Conservation (phyloP, 2,329 filamentous ascomycete species). For the Hansfordia pulvinata region DNA sequence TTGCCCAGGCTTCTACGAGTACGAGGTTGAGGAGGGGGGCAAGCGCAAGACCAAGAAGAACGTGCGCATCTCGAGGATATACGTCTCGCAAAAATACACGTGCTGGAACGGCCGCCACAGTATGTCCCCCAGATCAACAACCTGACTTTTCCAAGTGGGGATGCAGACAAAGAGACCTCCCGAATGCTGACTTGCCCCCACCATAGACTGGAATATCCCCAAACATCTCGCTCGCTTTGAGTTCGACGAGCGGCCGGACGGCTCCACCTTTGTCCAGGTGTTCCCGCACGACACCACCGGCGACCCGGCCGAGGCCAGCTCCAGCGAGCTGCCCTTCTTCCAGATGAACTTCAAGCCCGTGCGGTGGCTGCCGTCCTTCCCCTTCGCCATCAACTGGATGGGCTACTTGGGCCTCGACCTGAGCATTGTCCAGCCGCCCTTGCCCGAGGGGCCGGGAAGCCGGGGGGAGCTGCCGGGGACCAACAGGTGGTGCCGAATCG, state of each 20-base stretch:
- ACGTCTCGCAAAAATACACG: slow-evolving; percentile 36
- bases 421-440: slow-evolving; percentile 31
- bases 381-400: slow-evolving; percentile 23
- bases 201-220: slow-evolving; percentile 38
- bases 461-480: slow-evolving; percentile 30
- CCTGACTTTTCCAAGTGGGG: not conserved
- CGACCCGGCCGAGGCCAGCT: slow-evolving; percentile 16
- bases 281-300: slow-evolving; percentile 25
- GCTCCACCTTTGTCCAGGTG: slow-evolving; percentile 25
- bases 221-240: slow-evolving; percentile 39
- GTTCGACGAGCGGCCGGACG: slow-evolving; percentile 23
- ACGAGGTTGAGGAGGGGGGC: slow-evolving; percentile 20
- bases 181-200: not conserved
- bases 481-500: slow-evolving; percentile 27
- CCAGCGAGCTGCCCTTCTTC: slow-evolving; percentile 26
- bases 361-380: slow-evolving; percentile 27
- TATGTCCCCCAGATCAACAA: slow-evolving; percentile 13
- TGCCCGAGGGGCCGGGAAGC: slow-evolving; percentile 24
- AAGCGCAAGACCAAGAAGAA: slow-evolving; percentile 20
- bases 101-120: slow-evolving; percentile 38
- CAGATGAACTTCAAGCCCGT: slow-evolving; percentile 28
- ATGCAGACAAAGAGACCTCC: slow-evolving; percentile 1
- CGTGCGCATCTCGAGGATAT: slow-evolving; percentile 34
- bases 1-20: slow-evolving; percentile 30
- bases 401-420: slow-evolving; percentile 26